These are phyloP conservation scores for Neostapfia colusana DNA, from an alignment of 176 grass and related monocot species.

Conservation along the genomic window DNA sequence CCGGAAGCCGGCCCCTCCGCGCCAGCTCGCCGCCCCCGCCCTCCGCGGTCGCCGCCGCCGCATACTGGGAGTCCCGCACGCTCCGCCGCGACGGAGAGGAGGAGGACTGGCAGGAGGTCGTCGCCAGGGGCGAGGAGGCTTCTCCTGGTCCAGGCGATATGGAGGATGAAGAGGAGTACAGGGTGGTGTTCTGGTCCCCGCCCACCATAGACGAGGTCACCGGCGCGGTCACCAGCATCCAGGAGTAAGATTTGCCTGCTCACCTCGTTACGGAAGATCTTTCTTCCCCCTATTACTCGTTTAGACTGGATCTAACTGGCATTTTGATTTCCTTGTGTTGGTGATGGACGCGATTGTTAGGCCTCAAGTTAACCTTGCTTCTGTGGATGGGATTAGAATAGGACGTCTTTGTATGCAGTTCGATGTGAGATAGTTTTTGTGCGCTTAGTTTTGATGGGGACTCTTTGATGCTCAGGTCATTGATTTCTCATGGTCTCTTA, in stretches of 20 bases:
- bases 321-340: not conserved
- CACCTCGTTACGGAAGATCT: not conserved
- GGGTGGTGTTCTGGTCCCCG: constrained; percentile 54
- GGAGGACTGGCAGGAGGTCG: constrained; percentile 64
- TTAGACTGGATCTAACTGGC: constrained; percentile 21
- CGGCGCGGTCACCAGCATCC: constrained; percentile 66
- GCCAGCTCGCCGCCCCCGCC: constrained; percentile 48
- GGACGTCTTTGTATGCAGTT: not conserved
- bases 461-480: too few species aligned
- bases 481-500: too few species aligned
- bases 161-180: constrained; percentile 38
- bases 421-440: not conserved
- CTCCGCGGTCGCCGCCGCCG: constrained; percentile 36
- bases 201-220: constrained; percentile 77
- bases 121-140: constrained; percentile 34
- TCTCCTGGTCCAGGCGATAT: not conserved
- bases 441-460: not conserved
- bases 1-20: constrained; percentile 31
- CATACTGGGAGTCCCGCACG: constrained; percentile 47
- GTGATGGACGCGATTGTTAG: not conserved
- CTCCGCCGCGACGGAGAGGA: constrained; percentile 38
- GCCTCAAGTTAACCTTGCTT: not conserved
- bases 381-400: constrained; percentile 23
- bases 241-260: constrained; percentile 54
- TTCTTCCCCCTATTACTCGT: not conserved